phyloP scores from a whole-genome alignment of 2,329 filamentous ascomycete species.

The Dactylonectria estremocensis region DNA sequence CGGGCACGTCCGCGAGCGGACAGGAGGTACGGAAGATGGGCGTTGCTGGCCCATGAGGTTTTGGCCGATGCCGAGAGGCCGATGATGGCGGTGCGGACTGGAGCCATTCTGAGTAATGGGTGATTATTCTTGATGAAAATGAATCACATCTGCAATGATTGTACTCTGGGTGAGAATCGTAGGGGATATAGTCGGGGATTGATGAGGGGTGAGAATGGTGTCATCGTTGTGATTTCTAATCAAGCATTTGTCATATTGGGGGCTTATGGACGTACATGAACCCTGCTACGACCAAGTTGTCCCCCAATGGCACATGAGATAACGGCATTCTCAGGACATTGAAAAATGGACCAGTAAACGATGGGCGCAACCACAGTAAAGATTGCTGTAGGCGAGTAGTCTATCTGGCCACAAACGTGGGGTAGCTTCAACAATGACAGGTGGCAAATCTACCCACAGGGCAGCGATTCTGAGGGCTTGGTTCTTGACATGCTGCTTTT shows the following conservation, averaged over 20 bases:
- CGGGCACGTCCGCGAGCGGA: slow-evolving; percentile 59
- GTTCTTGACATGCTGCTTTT: no score
- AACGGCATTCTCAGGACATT: not conserved
- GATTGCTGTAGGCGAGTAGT: no score
- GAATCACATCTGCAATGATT: not conserved
- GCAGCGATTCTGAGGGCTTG: no score
- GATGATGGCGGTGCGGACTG: slow-evolving; percentile 70
- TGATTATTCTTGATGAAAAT: no score
- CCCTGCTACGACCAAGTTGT: no score
- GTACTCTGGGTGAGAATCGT: not conserved
- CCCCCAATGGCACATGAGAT: no score
- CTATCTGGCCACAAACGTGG: no score
- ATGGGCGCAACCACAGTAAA: no score
- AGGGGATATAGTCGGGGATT: not conserved
- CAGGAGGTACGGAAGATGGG: slow-evolving; percentile 73
- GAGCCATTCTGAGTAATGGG: slow-evolving; percentile 55
- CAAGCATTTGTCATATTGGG: slow-evolving; percentile 30
- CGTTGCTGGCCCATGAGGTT: slow-evolving; percentile 68
- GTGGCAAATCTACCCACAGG: no score
- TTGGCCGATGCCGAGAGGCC: slow-evolving; percentile 69
- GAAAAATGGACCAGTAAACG: not conserved
- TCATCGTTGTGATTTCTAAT: slow-evolving; percentile 36
- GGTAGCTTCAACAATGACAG: no score
- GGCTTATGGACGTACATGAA: not conserved
- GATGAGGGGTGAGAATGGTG: slow-evolving; percentile 24